Evolutionary conservation across 129 eudicot genomes (phyloP).

Genomic region (Chrysanthemum makinoi): DNA sequence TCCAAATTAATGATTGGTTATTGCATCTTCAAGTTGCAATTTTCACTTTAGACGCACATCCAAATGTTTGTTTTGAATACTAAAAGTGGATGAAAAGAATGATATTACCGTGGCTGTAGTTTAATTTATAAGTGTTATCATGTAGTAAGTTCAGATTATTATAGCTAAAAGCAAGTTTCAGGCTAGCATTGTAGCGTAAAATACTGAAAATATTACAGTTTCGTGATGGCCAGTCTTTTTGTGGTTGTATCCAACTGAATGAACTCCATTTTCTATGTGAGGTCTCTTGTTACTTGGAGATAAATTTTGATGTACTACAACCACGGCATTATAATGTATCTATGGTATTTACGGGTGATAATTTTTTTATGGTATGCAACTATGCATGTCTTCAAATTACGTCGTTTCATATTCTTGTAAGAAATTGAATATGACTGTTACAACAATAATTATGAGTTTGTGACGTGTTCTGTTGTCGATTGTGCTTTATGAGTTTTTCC

Average conservation of each 20-base stretch:
- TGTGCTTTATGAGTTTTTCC: background rate
- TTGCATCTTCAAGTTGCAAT: conserved; percentile 1
- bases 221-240: background rate
- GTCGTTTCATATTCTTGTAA: background rate
- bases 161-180: background rate
- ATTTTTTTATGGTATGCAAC: background rate
- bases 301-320: background rate
- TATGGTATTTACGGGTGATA: background rate
- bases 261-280: background rate
- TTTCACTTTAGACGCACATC: background rate
- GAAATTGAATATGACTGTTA: background rate
- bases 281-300: conserved; percentile 5
- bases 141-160: background rate
- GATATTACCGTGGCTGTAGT: conserved; percentile 4
- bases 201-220: background rate
- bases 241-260: background rate
- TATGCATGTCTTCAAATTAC: background rate
- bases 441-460: background rate
- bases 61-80: background rate
- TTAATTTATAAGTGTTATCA: background rate
- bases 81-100: conserved; percentile 2
- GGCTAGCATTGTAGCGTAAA: background rate
- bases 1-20: conserved; percentile 2
- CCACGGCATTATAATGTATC: too few species aligned
- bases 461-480: background rate